These are phyloP conservation scores for Coemansia sp. DNA, from an alignment of 192 early-diverging fungal genomes.

Conservation along the genomic window DNA sequence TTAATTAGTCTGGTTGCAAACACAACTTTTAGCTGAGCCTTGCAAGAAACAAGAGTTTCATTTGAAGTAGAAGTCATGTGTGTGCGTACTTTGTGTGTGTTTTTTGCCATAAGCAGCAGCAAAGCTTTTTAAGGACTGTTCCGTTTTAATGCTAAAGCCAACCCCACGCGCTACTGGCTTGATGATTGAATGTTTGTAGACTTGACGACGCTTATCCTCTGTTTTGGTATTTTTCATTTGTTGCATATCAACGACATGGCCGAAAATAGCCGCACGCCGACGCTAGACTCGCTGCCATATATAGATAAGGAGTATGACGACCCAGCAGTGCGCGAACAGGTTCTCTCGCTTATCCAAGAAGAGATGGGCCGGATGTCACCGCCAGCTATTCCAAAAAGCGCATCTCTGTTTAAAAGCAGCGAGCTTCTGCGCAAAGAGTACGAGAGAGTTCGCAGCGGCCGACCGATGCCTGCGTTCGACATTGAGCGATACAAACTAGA, in stretches of 20 bases:
- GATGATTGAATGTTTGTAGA: too few relatives aligned
- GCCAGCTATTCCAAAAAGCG: slow-evolving; percentile 29
- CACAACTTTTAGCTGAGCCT: too few relatives aligned
- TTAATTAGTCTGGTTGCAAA: too few relatives aligned
- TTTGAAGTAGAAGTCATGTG: too few relatives aligned
- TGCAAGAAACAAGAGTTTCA: too few relatives aligned
- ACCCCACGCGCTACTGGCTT: too few relatives aligned
- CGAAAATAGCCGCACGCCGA: neutral
- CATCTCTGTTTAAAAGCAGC: slow-evolving; percentile 36
- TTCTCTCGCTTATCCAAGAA: slow-evolving; percentile 32
- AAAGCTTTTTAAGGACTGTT: too few relatives aligned
- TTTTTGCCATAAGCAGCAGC: too few relatives aligned
- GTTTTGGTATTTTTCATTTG: neutral
- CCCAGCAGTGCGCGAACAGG: slow-evolving; percentile 20
- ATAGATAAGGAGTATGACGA: slow-evolving; percentile 56
- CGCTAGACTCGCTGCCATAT: slow-evolving; percentile 47
- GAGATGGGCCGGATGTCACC: slow-evolving; percentile 44
- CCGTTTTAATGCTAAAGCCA: too few relatives aligned
- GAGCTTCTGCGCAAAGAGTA: slow-evolving; percentile 44
- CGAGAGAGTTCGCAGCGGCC: slow-evolving; percentile 36
- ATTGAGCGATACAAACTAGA: slow-evolving; percentile 45
- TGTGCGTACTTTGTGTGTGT: too few relatives aligned
- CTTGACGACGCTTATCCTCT: too few relatives aligned
- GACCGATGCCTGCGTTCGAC: slow-evolving; percentile 33
- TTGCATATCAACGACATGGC: neutral